A percentile compares a stretch with the other conserved stretches of the same genome.
Conservation (phyloP, 2,329 filamentous ascomycete genomes). For the Arthrobotrys entomopaga region DNA sequence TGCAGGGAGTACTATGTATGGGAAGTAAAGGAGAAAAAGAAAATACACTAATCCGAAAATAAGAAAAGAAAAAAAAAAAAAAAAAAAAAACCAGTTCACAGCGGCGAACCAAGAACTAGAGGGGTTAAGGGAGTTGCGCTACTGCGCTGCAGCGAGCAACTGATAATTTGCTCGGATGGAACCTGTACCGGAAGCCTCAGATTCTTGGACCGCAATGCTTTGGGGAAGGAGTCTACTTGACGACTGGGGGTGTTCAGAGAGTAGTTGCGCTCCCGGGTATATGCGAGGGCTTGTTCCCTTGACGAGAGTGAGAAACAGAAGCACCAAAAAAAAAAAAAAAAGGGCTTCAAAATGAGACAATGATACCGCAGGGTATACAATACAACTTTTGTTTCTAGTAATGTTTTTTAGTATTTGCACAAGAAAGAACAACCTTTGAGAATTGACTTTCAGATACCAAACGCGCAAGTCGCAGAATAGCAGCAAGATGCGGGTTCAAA, state of each 20-base stretch:
- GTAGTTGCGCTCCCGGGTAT: slow-evolving; percentile 52
- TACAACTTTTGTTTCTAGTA: too few relatives aligned
- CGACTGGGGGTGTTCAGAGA: slow-evolving; percentile 30
- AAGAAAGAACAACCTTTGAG: slow-evolving; percentile 7
- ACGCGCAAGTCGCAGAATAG: slow-evolving; percentile 51
- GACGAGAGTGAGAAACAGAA: slow-evolving; percentile 18
- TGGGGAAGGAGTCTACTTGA: slow-evolving; percentile 45
- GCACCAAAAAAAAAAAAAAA: slow-evolving; percentile 9
- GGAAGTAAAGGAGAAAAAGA: slow-evolving; percentile 6
- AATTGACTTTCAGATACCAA: slow-evolving; percentile 46
- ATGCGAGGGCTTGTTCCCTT: slow-evolving; percentile 29
- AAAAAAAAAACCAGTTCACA: slow-evolving; percentile 35
- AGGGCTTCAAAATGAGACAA: background rate
- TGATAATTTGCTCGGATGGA: slow-evolving; percentile 55
- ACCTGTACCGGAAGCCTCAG: slow-evolving; percentile 48
- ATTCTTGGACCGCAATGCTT: slow-evolving; percentile 25
- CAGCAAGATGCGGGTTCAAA: slow-evolving; percentile 49
- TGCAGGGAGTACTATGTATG: slow-evolving; percentile 40
- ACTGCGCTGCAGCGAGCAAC: slow-evolving; percentile 49
- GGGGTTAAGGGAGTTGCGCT: slow-evolving; percentile 45
- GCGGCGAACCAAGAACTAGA: slow-evolving; percentile 40
- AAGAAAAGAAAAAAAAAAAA: slow-evolving; percentile 28
- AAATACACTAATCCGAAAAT: slow-evolving; percentile 3
- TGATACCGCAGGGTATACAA: slow-evolving; percentile 7
- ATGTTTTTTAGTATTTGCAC: too few relatives aligned